These are phyloP conservation scores for Diddensiella caesifluorescens DNA, from an alignment of 805 yeast genomes.

Conservation along the genomic window DNA sequence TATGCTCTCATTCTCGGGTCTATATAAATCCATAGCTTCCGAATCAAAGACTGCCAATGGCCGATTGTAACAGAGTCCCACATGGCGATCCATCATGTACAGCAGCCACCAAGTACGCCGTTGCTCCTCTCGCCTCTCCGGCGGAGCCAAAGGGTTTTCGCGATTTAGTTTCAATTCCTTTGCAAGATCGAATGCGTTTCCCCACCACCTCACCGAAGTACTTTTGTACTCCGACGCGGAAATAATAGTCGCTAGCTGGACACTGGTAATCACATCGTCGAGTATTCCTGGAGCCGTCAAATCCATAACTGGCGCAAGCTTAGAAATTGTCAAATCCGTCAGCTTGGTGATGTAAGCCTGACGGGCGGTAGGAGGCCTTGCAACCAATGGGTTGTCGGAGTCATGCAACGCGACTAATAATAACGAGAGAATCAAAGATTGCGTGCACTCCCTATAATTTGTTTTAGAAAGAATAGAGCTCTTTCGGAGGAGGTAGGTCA, in stretches of 20 bases:
- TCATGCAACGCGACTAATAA: slow-evolving; percentile 30
- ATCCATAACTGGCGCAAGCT: slow-evolving; percentile 25
- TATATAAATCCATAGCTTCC: slow-evolving; percentile 29
- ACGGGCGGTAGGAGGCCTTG: slow-evolving; percentile 28
- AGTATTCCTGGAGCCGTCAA: slow-evolving; percentile 23
- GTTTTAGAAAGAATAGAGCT: slow-evolving; percentile 23
- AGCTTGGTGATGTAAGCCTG: slow-evolving; percentile 22
- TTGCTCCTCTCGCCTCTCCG: slow-evolving; percentile 36
- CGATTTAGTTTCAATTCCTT: slow-evolving; percentile 29
- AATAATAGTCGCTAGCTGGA: slow-evolving; percentile 30
- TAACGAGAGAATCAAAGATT: slow-evolving; percentile 26
- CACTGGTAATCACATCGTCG: slow-evolving; percentile 31
- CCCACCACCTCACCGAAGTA: slow-evolving; percentile 31
- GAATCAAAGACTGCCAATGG: slow-evolving; percentile 32
- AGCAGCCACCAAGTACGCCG: slow-evolving; percentile 41
- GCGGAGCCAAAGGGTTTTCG: slow-evolving; percentile 21
- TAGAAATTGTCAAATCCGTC: slow-evolving; percentile 22
- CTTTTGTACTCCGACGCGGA: slow-evolving; percentile 33
- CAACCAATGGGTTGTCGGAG: slow-evolving; percentile 28
- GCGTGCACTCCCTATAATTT: slow-evolving; percentile 21
- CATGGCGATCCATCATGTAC: slow-evolving; percentile 37
- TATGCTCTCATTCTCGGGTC: slow-evolving; percentile 34
- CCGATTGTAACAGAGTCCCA: slow-evolving; percentile 36
- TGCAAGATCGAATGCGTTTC: slow-evolving; percentile 30
- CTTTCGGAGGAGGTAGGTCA: slow-evolving; percentile 26